phyloP scores from a whole-genome alignment of 352 stramenopile species.

The Globisporangium irregulare region DNA sequence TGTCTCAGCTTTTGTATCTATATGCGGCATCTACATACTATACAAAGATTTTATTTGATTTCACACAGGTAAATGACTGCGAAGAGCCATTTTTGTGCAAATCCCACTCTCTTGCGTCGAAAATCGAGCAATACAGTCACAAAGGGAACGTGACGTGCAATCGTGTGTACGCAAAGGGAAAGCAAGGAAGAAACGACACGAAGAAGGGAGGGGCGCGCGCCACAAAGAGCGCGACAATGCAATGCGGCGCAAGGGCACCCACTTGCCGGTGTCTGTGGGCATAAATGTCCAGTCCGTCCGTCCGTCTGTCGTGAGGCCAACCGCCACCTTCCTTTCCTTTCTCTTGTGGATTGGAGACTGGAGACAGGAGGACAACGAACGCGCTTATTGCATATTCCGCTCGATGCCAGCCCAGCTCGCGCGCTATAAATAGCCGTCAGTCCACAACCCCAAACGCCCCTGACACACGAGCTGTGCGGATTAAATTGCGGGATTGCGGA shows the following conservation, averaged over 20 bases:
- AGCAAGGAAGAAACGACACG: neutral
- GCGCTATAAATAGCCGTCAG: neutral
- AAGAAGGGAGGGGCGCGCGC: neutral
- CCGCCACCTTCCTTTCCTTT: neutral
- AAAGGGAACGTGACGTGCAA: neutral
- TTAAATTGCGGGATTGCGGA: neutral
- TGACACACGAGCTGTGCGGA: neutral
- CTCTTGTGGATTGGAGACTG: neutral
- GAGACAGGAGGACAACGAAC: too few relatives aligned
- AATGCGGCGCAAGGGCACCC: neutral
- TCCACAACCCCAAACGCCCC: neutral
- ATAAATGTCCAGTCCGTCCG: neutral
- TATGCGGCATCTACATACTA: neutral
- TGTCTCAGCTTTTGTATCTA: accelerated
- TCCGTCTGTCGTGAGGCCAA: neutral
- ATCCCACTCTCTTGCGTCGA: neutral
- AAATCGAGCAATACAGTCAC: neutral
- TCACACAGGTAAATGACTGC: neutral
- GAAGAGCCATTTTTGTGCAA: neutral
- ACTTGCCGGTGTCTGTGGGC: neutral
- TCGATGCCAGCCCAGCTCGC: too few relatives aligned
- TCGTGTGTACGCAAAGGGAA: neutral
- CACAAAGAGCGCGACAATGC: neutral
- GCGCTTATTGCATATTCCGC: neutral
- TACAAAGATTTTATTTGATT: neutral